Conservation (phyloP, 2,329 filamentous ascomycete species). For the Macrophomina phaseolina region DNA sequence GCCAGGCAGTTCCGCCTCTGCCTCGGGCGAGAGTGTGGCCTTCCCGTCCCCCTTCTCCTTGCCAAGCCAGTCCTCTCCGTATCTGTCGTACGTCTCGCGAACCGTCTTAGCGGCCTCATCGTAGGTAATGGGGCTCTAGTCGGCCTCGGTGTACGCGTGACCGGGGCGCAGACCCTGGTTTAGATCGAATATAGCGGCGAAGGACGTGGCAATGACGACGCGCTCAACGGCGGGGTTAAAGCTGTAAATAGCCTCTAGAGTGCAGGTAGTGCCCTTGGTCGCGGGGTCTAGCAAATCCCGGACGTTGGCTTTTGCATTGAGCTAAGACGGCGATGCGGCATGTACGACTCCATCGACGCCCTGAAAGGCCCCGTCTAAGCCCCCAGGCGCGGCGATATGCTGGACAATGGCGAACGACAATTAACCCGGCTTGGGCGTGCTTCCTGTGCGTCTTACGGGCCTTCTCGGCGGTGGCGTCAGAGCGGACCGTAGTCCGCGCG, state of each 20-base stretch:
- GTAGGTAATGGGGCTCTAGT: slow-evolving; percentile 37
- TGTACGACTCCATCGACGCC: slow-evolving; percentile 54
- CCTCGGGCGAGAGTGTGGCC: no score
- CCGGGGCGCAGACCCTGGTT: slow-evolving; percentile 16
- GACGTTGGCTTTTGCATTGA: slow-evolving; percentile 19
- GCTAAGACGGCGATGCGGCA: slow-evolving; percentile 44
- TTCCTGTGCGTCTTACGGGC: slow-evolving; percentile 48
- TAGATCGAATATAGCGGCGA: slow-evolving; percentile 6
- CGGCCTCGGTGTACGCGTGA: slow-evolving; percentile 33
- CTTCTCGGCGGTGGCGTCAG: slow-evolving; percentile 32
- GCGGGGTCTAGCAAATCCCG: slow-evolving; percentile 49
- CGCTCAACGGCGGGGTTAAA: slow-evolving; percentile 30
- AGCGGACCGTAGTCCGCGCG: slow-evolving; percentile 32
- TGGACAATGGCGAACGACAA: slow-evolving; percentile 53
- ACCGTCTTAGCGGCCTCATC: slow-evolving; percentile 33
- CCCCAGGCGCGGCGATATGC: slow-evolving; percentile 49
- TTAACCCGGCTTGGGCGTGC: slow-evolving; percentile 34
- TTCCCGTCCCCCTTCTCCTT: no score
- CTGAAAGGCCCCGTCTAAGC: slow-evolving; percentile 47
- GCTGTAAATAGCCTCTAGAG: slow-evolving; percentile 41
- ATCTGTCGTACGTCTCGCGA: no score
- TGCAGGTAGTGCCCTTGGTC: slow-evolving; percentile 52
- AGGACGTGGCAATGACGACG: slow-evolving; percentile 33
- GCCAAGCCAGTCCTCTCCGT: no score
- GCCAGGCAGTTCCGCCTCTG: no score